Evolutionary conservation across 1,139 yeast species (phyloP).

Genomic region (Hyphopichia khmerensis): DNA sequence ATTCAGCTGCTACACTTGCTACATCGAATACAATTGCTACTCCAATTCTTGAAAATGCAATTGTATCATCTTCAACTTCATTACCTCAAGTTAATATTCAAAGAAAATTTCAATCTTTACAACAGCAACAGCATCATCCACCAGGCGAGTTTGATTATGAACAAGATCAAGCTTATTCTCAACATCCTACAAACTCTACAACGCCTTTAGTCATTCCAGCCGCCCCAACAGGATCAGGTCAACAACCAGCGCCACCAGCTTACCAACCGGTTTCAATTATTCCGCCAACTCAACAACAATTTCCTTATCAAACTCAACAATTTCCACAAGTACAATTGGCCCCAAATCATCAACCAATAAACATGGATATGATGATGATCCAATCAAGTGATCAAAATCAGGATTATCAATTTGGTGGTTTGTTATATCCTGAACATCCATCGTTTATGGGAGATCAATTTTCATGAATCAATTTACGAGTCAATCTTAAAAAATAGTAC

Average conservation of each 20-base stretch:
- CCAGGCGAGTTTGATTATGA: not conserved
- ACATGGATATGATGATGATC: slow-evolving; percentile 18
- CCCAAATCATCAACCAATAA: slow-evolving; percentile 11
- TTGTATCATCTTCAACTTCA: slow-evolving; percentile 3
- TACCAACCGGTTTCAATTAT: slow-evolving; percentile 9
- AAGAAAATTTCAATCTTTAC: slow-evolving; percentile 23
- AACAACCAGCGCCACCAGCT: slow-evolving; percentile 19
- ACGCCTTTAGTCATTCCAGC: slow-evolving; percentile 5
- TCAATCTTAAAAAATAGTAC: not conserved
- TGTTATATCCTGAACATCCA: slow-evolving; percentile 9
- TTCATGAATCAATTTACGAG: not conserved
- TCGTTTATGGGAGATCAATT: slow-evolving; percentile 2
- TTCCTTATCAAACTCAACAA: slow-evolving; percentile 8
- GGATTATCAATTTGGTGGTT: slow-evolving; percentile 12
- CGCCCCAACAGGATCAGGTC: slow-evolving; percentile 8
- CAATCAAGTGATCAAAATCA: slow-evolving; percentile 3
- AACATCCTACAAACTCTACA: not conserved
- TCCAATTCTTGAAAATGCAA: slow-evolving; percentile 4
- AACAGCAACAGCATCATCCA: slow-evolving; percentile 13
- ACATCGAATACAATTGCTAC: slow-evolving; percentile 7
- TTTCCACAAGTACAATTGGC: not conserved
- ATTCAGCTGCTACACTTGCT: slow-evolving; percentile 7
- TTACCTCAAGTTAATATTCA: slow-evolving; percentile 22
- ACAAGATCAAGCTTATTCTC: slow-evolving; percentile 2
- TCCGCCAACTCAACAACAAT: slow-evolving; percentile 5